A percentile compares a stretch with the other conserved stretches of the same genome.
Conservation (phyloP, 352 stramenopile species). For the Phytophthora pseudosyringae region DNA sequence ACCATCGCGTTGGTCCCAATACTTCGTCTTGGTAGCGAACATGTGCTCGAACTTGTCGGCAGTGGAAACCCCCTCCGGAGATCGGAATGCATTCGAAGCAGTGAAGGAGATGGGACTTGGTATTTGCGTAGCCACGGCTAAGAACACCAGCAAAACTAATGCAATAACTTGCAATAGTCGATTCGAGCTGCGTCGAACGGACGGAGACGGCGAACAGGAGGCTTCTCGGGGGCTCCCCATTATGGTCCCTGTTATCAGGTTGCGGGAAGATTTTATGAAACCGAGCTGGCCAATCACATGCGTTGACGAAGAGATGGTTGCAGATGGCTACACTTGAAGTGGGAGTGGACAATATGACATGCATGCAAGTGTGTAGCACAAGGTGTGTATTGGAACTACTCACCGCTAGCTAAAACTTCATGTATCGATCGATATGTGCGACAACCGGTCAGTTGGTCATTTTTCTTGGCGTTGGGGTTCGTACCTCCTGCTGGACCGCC, state of each 20-base stretch:
- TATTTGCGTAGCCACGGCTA: slow-evolving; percentile 12
- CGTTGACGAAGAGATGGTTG: slow-evolving; percentile 9
- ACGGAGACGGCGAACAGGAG: neutral
- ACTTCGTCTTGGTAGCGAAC: slow-evolving; percentile 66
- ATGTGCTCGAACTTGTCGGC: slow-evolving; percentile 33
- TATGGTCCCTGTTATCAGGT: slow-evolving; percentile 15
- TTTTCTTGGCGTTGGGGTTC: neutral
- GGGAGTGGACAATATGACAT: too few relatives aligned
- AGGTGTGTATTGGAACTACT: slow-evolving; percentile 18
- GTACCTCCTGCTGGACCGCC: slow-evolving; percentile 18
- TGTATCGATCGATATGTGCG: slow-evolving; percentile 6
- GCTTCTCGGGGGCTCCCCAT: slow-evolving; percentile 23
- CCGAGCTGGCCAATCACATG: slow-evolving; percentile 18
- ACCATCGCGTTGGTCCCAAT: slow-evolving; percentile 53
- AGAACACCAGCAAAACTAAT: slow-evolving; percentile 8
- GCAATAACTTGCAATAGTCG: slow-evolving; percentile 1
- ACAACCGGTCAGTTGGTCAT: neutral
- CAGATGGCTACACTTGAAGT: slow-evolving; percentile 25
- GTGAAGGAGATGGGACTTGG: slow-evolving; percentile 5
- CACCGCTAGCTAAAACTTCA: neutral
- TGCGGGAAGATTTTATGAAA: slow-evolving; percentile 14
- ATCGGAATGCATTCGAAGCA: slow-evolving; percentile 3
- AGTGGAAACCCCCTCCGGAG: neutral
- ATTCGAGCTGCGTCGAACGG: neutral
- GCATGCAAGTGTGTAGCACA: neutral